Evolutionary conservation across 352 stramenopile species (phyloP), one percentile per base, ranked within the genome.

Genomic region (Phytophthora agathidicida): DNA sequence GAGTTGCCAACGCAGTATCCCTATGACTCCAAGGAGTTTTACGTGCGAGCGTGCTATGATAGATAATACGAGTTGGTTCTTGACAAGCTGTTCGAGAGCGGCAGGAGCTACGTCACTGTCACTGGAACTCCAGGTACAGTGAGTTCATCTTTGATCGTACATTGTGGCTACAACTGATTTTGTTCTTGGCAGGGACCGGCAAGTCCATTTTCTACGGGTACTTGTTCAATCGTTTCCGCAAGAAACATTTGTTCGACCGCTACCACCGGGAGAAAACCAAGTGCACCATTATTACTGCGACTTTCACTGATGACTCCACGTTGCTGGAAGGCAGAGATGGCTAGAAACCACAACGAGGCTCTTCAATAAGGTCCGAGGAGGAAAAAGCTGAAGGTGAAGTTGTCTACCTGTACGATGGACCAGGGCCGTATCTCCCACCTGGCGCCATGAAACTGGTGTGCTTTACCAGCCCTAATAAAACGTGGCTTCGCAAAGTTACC

Each of bases 131-230:
- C n/a, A n/a, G n/a, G n/a, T n/a, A n/a, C n/a, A n/a, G n/a, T n/a
- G n/a, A n/a, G n/a, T n/a, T n/a, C n/a, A n/a, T n/a, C n/a, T n/a
- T n/a, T n/a, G n/a, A n/a, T n/a, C n/a, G n/a, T n/a, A n/a, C n/a
- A n/a, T n/a, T n/a, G n/a, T n/a, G n/a, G n/a, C n/a, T n/a, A n/a
- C n/a, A n/a, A n/a, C n/a, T n/a, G n/a, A n/a, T n/a, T n/a, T n/a
- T n/a, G n/a, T n/a, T n/a, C n/a, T n/a, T n/a, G n/a, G n/a, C 22
- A 55, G 47, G 47, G 27, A 55, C 37, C 13, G 47, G 35, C 22
- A 55, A 45, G 17, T 55, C 47, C 8, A 7, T 55, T 10, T 55
- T 55, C 47, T 57, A 48, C 27, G 49, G n/a, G 8, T 59, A 59
- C 9, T 59, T 59, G 28, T 59, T 50, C 30, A 11, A 49, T 7